Evolutionary conservation across 2,329 filamentous ascomycete genomes (phyloP), one percentile per base, ranked within the genome.

Genomic region (Fusarium aywerte): DNA sequence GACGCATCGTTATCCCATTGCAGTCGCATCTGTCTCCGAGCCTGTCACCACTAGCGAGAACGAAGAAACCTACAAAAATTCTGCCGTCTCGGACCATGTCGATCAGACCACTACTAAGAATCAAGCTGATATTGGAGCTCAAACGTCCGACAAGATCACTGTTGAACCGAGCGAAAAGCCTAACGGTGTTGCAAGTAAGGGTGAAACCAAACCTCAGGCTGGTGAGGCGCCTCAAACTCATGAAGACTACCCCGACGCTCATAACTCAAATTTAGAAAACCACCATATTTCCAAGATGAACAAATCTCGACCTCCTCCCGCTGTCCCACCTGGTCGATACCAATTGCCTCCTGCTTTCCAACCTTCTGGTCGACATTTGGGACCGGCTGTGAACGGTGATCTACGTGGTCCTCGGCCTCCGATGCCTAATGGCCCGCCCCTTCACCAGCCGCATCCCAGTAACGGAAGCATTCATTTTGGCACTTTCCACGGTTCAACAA

Each of bases 381-480:
- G 70, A 38, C 68, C 72, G 36, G 59, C 74, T 58, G 69, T 63
- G 31, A 80, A 79, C 39, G 76, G 77, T 23, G 78, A 80, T 32
- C 57, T 74, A 52, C 62, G 73, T 44, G 74, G 75, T 20, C 72
- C 75, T 56, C 76, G 76, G n/a, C 75, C 73, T 16, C 75, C 71
- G 53, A 59, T 74, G 25, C 73, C 76, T 32, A 78, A 77, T 39
- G 77, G 76, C 23, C 79, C 74, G 16, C 74, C 72, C 31, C 74
- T 83, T 68, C 84, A 87, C 66, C 84, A 86, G 50, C 75, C 81
- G 38, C 86, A 85, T 53, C 82, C 81, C 15, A 88, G 84, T 73
- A 83, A 83, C 59, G 81, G 84, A 35, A 87, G 83, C 73, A 77
- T 88, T 50, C 81, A 87, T 63, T 88, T 89, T 69, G 85, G 85